Conservation (phyloP, 2,329 filamentous ascomycete genomes). For the Paraphaeosphaeria minitans region DNA sequence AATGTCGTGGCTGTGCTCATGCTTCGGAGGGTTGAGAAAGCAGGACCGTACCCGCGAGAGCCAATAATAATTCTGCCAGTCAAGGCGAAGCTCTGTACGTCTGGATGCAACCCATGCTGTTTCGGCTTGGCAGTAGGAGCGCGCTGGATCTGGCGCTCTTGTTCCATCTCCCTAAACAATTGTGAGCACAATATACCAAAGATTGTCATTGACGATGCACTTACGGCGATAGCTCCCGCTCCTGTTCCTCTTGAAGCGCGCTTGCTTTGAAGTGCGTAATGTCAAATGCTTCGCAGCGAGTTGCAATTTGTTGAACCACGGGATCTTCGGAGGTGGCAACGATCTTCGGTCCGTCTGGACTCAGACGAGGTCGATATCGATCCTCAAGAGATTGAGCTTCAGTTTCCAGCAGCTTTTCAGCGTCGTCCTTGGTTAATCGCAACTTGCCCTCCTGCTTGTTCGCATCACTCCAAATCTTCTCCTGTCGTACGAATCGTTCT, state of each 20-base stretch:
- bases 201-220: not conserved
- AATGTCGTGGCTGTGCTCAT: conserved; percentile 51
- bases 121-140: conserved; percentile 50
- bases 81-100: conserved; percentile 51
- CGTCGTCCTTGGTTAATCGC: conserved; percentile 27
- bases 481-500: conserved; percentile 53
- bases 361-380: conserved; percentile 54
- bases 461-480: conserved; percentile 23
- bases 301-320: conserved; percentile 27
- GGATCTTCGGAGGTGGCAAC: conserved; percentile 11
- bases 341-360: not conserved
- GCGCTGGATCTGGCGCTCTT: conserved; percentile 61
- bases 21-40: conserved; percentile 52
- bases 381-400: conserved; percentile 60
- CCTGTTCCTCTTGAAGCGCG: conserved; percentile 67
- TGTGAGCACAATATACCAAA: not conserved
- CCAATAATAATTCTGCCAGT: conserved; percentile 38
- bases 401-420: conserved; percentile 58
- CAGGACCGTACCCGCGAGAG: conserved; percentile 49
- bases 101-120: conserved; percentile 50
- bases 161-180: conserved; percentile 58
- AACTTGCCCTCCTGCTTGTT: conserved; percentile 32
- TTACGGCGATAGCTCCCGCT: conserved; percentile 65
- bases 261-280: conserved; percentile 40
- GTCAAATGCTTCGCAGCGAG: conserved; percentile 30